Evolutionary conservation across 768 basidiomycete genomes (phyloP).

Genomic region (Agaricus blazei): DNA sequence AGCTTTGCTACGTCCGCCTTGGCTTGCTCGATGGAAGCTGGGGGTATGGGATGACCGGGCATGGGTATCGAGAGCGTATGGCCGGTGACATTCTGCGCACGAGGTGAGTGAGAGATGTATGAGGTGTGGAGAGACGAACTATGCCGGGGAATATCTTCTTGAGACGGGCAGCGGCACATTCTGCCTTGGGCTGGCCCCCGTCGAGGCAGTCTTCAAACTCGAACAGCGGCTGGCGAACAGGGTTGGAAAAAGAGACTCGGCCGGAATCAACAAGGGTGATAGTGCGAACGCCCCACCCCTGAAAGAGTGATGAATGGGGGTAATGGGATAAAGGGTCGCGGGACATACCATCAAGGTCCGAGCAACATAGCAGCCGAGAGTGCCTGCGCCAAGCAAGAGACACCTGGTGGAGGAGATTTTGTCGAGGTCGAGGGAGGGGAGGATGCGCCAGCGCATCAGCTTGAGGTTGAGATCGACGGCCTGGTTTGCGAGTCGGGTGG

Average conservation of each 20-base stretch:
- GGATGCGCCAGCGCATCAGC: slow-evolving; percentile 95
- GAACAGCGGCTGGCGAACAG: slow-evolving; percentile 94
- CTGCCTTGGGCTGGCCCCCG: slow-evolving; percentile 92
- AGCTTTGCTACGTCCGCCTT: slow-evolving; percentile 67
- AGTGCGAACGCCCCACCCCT: slow-evolving; percentile 95
- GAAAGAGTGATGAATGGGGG: not conserved
- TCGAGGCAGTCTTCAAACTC: slow-evolving; percentile 90
- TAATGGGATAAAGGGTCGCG: not conserved
- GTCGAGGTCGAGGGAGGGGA: slow-evolving; percentile 85
- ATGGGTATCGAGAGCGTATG: slow-evolving; percentile 84
- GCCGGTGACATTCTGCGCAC: slow-evolving; percentile 78
- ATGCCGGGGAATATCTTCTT: slow-evolving; percentile 92
- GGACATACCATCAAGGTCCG: slow-evolving; percentile 75
- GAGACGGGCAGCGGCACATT: slow-evolving; percentile 79
- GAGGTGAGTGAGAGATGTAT: not conserved
- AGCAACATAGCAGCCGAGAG: slow-evolving; percentile 94
- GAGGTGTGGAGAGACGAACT: slow-evolving; percentile 41
- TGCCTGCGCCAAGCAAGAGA: slow-evolving; percentile 90
- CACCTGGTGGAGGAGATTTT: slow-evolving; percentile 77
- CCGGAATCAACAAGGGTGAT: slow-evolving; percentile 93
- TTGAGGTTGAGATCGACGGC: slow-evolving; percentile 98
- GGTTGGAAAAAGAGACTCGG: slow-evolving; percentile 93
- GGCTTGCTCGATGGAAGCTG: slow-evolving; percentile 46
- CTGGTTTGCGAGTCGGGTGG: slow-evolving; percentile 86
- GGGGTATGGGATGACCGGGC: slow-evolving; percentile 93